These are phyloP conservation scores for Candida palmyrensis DNA, from an alignment of 805 yeast species.

Conservation along the genomic window DNA sequence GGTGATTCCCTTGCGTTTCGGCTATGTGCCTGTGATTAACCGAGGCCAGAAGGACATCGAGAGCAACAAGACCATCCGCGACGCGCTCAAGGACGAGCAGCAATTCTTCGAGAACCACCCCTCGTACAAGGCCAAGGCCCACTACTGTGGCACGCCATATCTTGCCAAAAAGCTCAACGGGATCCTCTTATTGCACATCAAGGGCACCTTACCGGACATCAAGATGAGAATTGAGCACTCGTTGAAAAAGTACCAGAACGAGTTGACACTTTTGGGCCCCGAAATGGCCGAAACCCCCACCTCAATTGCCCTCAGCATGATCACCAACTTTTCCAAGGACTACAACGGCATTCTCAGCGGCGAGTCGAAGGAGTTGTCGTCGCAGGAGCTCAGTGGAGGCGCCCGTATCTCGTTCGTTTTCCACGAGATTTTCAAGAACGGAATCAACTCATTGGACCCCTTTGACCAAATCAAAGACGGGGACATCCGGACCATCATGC, in stretches of 20 bases:
- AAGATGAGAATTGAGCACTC: conserved; percentile 85
- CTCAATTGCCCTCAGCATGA: conserved; percentile 82
- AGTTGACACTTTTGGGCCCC: conserved; percentile 76
- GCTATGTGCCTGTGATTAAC: conserved; percentile 95
- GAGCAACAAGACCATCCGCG: conserved; percentile 76
- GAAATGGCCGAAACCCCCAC: conserved; percentile 86
- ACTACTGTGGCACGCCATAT: conserved; percentile 97
- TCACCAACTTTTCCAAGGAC: conserved; percentile 89
- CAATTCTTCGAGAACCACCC: conserved; percentile 84
- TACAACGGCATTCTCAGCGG: conserved; percentile 90
- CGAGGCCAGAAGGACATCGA: conserved; percentile 98
- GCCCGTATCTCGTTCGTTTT: conserved; percentile 96
- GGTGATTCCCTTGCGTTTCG: conserved; percentile 90
- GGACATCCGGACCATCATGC: conserved; percentile 94
- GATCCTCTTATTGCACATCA: conserved; percentile 83
- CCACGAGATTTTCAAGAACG: conserved; percentile 93
- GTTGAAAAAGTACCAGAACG: conserved; percentile 76
- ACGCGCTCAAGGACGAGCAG: conserved; percentile 78
- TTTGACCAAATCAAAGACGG: conserved; percentile 94
- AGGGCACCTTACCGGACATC: conserved; percentile 70
- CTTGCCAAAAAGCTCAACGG: conserved; percentile 87
- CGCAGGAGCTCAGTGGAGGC: conserved; percentile 93
- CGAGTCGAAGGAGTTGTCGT: conserved; percentile 82
- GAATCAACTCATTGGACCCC: conserved; percentile 88
- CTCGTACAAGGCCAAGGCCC: conserved; percentile 87